Evolutionary conservation across 2,329 filamentous ascomycete species (phyloP), one percentile per base, ranked within the genome.

Genomic region (Phialophora macrospora): DNA sequence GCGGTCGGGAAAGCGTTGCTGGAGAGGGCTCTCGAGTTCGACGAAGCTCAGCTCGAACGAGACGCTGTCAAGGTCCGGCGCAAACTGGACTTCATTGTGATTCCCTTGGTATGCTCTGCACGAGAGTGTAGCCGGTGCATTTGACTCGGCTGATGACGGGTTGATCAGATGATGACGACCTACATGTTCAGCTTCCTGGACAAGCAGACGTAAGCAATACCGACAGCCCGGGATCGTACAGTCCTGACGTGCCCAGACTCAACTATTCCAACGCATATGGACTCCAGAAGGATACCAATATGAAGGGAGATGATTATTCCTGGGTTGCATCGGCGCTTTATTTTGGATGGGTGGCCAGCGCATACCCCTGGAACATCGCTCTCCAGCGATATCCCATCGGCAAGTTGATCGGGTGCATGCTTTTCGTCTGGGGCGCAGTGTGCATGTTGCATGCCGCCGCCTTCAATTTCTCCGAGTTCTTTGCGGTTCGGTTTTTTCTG

Each of bases 371-470:
- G 9, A 74, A 74, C 44, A 67, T 73, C 11, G 56, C 74, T 12
- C 71, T 74, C 62, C 73, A 73, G 54, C 62, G 68, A 32, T 67
- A 71, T 8, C 72, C 71, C 0, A 71, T 80, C 9, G 75, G 77
- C n/a, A 83, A 81, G 73, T 83, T 86, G 69, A 75, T 86, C 1
- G 82, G 82, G 1, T 76, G 77, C 38, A 85, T 85, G 68, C 87
- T 89, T 65, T 85, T 88, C 65, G 60, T 74, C 41, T 79, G 78
- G 79, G 81, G 80, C 0, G 75, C 79, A 26, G 81, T 83, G 58
- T 76, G 83, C 55, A 82, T 83, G 77, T 75, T 81, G 7, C 81
- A 83, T 73, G 82, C 82, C n/a, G 83, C 80, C 41, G 22, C 86
- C 72, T 83, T 72, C 5, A 78, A 76, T 60, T 83, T 82, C 62